Base-by-base conservation (phyloP, 495 filamentous ascomycete genomes). In the Trichocladium uniseriatum region DNA sequence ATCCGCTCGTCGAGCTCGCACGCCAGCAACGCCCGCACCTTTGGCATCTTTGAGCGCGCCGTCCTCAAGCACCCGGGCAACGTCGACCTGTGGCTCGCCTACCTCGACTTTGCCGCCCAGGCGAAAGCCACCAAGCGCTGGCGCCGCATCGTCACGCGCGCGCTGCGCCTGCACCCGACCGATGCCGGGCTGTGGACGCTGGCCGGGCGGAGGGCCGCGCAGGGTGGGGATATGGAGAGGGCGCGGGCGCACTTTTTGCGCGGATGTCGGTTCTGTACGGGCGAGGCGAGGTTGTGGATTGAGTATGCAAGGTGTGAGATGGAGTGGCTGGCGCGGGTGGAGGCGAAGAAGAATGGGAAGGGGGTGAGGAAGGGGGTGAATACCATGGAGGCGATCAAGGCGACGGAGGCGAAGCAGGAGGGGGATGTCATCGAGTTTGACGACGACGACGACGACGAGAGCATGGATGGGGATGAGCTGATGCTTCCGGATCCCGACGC, bases 281-380 rank as follows among this genome's bases (percentile, higher is more conserved):
- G 69, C 19, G 80, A 82, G 22, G 75, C 72, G 51, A 65, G 70
- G 11, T 58, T 97, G 31, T 97, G 91, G 92, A 56, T 94, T 31
- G 85, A 94, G 66, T 98, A 96, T 68, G 82, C 82, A 0, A 85
- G 86, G 65, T 74, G 94, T 67, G 92, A 98, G 70, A 83, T 95
- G 79, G 84, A 90, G 51, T 96, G 91, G 70, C 70, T 96, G 37
- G 79, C 78, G 18, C 88, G 89, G 62, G 80, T 96, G 56, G 80
- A 83, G 37, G 59, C 76, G 79, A 67, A 79, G 81, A 71, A 75
- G 72, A 84, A 80, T 2, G 72, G 89, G 38, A 84, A 89, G 58
- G 69, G 70, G 11, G 64, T 61, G 31, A 37, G 62, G 11, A 63
- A 64, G 49, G 60, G 61, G 14, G 56, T 54, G 28, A 68, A 52